phyloP scores from a whole-genome alignment of 2,329 filamentous ascomycete genomes.

The Beauveria sp. region DNA sequence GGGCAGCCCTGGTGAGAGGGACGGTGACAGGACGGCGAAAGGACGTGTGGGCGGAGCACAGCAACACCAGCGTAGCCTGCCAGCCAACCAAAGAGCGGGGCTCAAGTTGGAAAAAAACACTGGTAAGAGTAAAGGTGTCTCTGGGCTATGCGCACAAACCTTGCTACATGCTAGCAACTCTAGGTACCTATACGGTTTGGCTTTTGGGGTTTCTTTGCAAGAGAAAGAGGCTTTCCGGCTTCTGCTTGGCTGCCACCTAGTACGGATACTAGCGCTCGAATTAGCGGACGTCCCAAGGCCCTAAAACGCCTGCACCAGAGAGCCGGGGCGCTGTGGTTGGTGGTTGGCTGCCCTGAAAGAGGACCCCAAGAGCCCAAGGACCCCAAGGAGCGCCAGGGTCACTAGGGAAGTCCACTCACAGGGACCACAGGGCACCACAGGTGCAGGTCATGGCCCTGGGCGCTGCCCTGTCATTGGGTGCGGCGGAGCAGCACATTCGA shows the following conservation, averaged over 20 bases:
- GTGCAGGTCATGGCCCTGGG: background rate
- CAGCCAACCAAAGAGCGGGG: slow-evolving; percentile 6
- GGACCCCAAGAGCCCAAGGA: background rate
- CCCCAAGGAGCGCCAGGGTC: background rate
- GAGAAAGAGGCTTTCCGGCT: too few relatives aligned
- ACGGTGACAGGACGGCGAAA: background rate
- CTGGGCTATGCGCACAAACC: too few relatives aligned
- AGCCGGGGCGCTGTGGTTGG: background rate
- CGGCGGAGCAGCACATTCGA: background rate
- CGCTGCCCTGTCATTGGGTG: background rate
- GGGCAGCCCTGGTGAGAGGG: background rate
- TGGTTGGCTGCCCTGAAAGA: background rate
- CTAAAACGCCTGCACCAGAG: background rate
- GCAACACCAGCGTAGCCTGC: background rate
- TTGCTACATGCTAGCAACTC: too few relatives aligned
- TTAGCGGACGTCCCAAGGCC: background rate
- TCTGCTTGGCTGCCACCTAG: too few relatives aligned
- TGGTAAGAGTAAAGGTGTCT: background rate
- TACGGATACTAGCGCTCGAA: background rate
- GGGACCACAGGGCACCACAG: background rate
- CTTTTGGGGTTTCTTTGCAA: too few relatives aligned
- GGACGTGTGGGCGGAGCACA: slow-evolving; percentile 1
- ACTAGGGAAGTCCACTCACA: background rate
- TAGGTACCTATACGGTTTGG: too few relatives aligned
- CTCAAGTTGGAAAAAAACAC: background rate